Base-by-base conservation (phyloP, 257 asterid genomes). In the Avicennia marina region DNA sequence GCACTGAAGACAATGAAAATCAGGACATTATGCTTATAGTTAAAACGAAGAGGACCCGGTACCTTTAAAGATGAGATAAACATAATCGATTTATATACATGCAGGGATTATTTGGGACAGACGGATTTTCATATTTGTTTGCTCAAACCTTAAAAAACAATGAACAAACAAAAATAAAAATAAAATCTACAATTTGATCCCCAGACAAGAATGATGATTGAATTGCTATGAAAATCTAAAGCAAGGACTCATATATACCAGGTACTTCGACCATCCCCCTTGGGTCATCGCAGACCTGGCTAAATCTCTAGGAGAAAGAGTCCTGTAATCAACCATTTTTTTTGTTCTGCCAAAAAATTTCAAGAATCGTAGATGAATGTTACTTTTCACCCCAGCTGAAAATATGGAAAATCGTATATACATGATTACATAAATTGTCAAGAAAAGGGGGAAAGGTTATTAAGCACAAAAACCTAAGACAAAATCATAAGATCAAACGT, bases 261-360 rank as follows among this genome's bases (percentile, higher is more conserved):
- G 74, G 66, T 79, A 72, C 67, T 76, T 74, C 6, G 87, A 79
- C 98, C 95, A 90, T 47, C 98, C 91, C 36, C 98, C 98, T 70
- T 82, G 79, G 50, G 81, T 53, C 89, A 87, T 77, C 55, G 85
- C 87, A 36, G 89, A 85, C 70, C 76, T 82, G 66, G 82, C 96
- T 64, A 90, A 70, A 66, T 87, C 96, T 63, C 77, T 78, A 16
- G 90, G 81, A 41, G 81, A 76, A 6, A 90, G 89, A 49, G 65
- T 78, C 76, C 89, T 81, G 68, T 90, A 90, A 26, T 85, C 79
- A 64, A 87, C 83, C 62, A 71, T 76, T 72, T 85, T 80, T 58
- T 64, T 73, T 58, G 75, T 64, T 70, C 84, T 77, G 72, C 62
- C 63, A 63, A 63, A 51, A 42, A 57, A 67, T 56, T 18, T 55